A percentile compares a stretch with the other conserved stretches of the same genome.
Conservation (phyloP, 805 yeast species). For the Saturnispora quitensis region DNA sequence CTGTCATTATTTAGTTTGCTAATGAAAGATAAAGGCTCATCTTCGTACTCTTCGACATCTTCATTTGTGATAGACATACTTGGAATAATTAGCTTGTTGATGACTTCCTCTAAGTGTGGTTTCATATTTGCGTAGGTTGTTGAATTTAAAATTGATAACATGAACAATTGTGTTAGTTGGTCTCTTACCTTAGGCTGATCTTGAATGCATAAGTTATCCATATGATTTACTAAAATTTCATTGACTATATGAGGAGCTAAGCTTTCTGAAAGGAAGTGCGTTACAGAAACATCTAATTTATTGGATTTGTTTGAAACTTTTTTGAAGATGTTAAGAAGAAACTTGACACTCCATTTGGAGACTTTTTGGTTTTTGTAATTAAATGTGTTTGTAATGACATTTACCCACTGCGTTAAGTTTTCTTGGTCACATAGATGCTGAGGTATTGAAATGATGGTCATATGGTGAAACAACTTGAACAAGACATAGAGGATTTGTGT, state of each 20-base stretch:
- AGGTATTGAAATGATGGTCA: slow-evolving; percentile 3
- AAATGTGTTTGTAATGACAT: background rate
- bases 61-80: slow-evolving; percentile 60
- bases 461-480: slow-evolving; percentile 2
- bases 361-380: background rate
- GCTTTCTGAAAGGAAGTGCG: background rate
- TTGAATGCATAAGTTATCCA: background rate
- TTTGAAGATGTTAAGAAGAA: slow-evolving; percentile 3
- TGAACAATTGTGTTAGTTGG: slow-evolving; percentile 3
- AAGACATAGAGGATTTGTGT: background rate
- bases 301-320: slow-evolving; percentile 2
- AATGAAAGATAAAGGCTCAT: slow-evolving; percentile 83
- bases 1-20: slow-evolving; percentile 33
- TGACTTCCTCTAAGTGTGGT: slow-evolving; percentile 53
- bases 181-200: slow-evolving; percentile 1
- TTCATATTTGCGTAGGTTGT: slow-evolving; percentile 32
- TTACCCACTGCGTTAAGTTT: background rate
- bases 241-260: background rate
- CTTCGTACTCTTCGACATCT: slow-evolving; percentile 66
- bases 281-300: background rate
- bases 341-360: slow-evolving; percentile 5
- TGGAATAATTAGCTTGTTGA: slow-evolving; percentile 70
- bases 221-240: background rate
- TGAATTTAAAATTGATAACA: slow-evolving; percentile 2
- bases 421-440: background rate